phyloP scores from a whole-genome alignment of 78 protist species.

The Isochrysis galbana region DNA sequence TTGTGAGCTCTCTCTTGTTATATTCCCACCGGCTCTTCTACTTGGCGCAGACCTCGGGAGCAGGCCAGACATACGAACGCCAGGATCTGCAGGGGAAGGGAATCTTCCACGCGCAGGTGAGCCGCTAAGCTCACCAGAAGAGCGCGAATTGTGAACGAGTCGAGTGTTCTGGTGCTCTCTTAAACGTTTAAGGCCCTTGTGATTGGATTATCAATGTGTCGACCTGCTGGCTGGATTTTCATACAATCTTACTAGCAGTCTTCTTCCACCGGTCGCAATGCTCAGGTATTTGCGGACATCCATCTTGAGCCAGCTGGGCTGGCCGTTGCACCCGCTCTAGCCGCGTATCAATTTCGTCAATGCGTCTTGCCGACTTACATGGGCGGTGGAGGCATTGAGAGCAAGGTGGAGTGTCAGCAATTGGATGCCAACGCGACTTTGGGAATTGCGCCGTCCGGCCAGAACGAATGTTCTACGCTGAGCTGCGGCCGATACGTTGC shows the following conservation, averaged over 20 bases:
- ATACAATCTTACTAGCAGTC: too few relatives aligned
- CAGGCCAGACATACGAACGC: neutral
- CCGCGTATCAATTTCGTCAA: neutral
- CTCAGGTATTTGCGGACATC: neutral
- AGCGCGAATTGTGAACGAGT: too few relatives aligned
- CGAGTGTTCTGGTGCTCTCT: too few relatives aligned
- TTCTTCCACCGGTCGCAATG: too few relatives aligned
- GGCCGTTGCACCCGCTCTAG: neutral
- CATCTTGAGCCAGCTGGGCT: neutral
- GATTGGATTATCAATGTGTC: too few relatives aligned
- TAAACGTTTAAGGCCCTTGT: too few relatives aligned
- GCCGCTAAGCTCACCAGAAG: too few relatives aligned
- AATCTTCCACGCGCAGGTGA: neutral
- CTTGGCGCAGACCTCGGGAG: neutral
- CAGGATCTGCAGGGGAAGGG: neutral
- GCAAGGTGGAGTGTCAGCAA: neutral
- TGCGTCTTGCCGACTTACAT: neutral
- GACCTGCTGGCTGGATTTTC: too few relatives aligned
- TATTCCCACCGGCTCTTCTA: neutral
- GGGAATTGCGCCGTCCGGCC: neutral
- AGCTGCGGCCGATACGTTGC: neutral
- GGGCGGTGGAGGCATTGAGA: neutral
- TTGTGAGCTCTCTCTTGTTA: neutral
- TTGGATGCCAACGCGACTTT: neutral
- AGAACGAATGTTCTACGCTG: neutral